Evolutionary conservation across 2,329 filamentous ascomycete species (phyloP).

Genomic region (Cercospora sesami): DNA sequence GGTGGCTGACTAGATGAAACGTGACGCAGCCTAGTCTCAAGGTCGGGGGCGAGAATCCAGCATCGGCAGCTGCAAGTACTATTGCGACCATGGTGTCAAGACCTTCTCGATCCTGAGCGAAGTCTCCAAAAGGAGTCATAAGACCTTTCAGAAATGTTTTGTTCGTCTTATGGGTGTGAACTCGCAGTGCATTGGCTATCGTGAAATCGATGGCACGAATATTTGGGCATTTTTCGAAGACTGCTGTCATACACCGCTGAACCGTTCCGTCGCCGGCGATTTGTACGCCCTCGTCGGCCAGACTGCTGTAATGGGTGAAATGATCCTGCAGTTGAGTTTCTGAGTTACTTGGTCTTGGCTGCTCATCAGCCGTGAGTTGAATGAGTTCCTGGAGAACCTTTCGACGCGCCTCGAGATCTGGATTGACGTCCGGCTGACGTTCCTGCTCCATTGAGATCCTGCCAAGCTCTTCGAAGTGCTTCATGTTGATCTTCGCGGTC

Average conservation of each 20-base stretch:
- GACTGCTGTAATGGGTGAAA: not conserved
- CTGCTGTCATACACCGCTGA: not conserved
- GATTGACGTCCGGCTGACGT: not conserved
- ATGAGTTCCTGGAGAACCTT: not conserved
- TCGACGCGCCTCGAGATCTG: not conserved
- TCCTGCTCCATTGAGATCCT: not conserved
- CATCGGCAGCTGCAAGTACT: not conserved
- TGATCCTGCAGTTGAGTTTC: not conserved
- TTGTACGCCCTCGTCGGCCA: not conserved
- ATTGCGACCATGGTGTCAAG: not conserved
- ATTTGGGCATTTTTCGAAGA: slow-evolving; percentile 1
- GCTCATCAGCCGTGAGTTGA: not conserved
- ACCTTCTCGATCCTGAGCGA: not conserved
- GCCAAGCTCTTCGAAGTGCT: not conserved
- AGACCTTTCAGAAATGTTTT: not conserved
- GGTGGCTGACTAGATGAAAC: not conserved
- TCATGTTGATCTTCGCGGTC: not conserved
- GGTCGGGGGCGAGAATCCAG: not conserved
- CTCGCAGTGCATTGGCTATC: not conserved
- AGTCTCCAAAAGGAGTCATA: not conserved
- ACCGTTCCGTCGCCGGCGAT: not conserved
- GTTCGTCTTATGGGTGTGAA: not conserved
- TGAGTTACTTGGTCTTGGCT: not conserved
- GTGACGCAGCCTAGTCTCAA: not conserved
- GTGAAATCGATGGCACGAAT: not conserved